These are phyloP conservation scores for Fusarium protoensiforme DNA, from an alignment of 2,329 filamentous ascomycete species.

Conservation along the genomic window DNA sequence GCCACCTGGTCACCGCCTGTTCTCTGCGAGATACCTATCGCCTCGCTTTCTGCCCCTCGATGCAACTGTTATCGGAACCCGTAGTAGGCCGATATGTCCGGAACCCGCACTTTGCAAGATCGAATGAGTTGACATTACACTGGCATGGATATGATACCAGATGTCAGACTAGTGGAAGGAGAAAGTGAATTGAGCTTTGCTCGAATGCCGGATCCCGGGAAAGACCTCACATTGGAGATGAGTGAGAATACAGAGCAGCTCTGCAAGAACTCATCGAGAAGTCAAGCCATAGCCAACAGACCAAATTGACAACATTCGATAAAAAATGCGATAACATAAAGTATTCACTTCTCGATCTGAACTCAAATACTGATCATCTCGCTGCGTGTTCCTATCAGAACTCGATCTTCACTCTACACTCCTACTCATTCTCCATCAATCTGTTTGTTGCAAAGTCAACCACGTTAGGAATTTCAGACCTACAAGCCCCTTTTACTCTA, in stretches of 20 bases:
- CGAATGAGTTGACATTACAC: not conserved
- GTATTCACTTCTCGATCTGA: not conserved
- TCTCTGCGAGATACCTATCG: not conserved
- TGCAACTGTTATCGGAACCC: not conserved
- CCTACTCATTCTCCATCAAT: not conserved
- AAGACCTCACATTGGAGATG: not conserved
- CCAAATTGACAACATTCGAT: not conserved
- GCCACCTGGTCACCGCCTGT: not conserved
- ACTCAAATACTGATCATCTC: not conserved
- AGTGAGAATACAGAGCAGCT: not conserved
- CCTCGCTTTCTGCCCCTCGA: not conserved
- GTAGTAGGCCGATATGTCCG: not conserved
- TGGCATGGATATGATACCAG: not conserved
- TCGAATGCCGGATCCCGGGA: conserved; percentile 1
- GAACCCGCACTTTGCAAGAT: conserved; percentile 4
- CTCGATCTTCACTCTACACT: not conserved
- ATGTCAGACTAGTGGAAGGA: not conserved
- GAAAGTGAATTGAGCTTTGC: not conserved
- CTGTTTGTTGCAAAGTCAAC: not conserved
- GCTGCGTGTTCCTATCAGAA: not conserved
- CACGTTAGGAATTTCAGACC: not conserved
- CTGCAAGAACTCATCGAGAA: not conserved
- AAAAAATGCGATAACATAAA: not conserved
- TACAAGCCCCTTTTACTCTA: not conserved
- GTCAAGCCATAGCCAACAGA: not conserved